A percentile compares a stretch with the other conserved stretches of the same genome.
These are phyloP conservation scores for Mycena latifolia DNA, from an alignment of 768 basidiomycete genomes.

Conservation along the genomic window DNA sequence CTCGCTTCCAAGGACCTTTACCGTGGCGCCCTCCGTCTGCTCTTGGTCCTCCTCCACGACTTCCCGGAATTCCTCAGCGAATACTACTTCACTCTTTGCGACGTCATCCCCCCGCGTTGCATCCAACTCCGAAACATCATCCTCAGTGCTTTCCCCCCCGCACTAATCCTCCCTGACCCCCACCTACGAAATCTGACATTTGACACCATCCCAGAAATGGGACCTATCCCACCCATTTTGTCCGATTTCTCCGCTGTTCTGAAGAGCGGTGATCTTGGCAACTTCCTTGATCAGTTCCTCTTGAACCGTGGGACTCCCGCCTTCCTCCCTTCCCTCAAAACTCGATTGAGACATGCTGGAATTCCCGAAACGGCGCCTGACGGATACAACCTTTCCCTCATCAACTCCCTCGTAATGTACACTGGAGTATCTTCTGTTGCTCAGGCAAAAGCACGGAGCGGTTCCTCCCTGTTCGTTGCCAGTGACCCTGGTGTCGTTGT, in stretches of 20 bases:
- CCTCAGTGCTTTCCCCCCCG: conserved; percentile 92
- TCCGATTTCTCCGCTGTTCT: conserved; percentile 92
- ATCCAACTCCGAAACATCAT: conserved; percentile 97
- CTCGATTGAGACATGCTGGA: conserved; percentile 70
- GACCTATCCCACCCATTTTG: conserved; percentile 89
- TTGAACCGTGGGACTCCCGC: conserved; percentile 79
- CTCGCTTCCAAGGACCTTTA: conserved; percentile 89
- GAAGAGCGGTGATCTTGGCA: conserved; percentile 83
- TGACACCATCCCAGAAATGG: conserved; percentile 89
- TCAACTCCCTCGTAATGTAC: conserved; percentile 97
- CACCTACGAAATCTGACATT: conserved; percentile 81
- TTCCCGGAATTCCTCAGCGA: conserved; percentile 99
- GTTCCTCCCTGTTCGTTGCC: conserved; percentile 83
- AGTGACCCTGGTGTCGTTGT: conserved; percentile 89
- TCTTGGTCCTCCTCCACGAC: conserved; percentile 96
- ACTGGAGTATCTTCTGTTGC: conserved; percentile 94
- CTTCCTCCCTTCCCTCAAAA: conserved; percentile 83
- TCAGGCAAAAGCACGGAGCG: conserved; percentile 88
- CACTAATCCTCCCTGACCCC: conserved; percentile 86
- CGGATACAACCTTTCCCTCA: conserved; percentile 87
- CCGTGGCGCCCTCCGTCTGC: conserved; percentile 88
- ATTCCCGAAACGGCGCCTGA: conserved; percentile 63
- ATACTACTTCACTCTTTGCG: conserved; percentile 96
- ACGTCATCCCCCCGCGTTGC: conserved; percentile 92
- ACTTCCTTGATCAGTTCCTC: conserved; percentile 87